Percentiles rank a stretch among this genome's conserved stretches.
Evolutionary conservation across 2,329 filamentous ascomycete genomes (phyloP).

Genomic region (Pestalotiopsis sp.): DNA sequence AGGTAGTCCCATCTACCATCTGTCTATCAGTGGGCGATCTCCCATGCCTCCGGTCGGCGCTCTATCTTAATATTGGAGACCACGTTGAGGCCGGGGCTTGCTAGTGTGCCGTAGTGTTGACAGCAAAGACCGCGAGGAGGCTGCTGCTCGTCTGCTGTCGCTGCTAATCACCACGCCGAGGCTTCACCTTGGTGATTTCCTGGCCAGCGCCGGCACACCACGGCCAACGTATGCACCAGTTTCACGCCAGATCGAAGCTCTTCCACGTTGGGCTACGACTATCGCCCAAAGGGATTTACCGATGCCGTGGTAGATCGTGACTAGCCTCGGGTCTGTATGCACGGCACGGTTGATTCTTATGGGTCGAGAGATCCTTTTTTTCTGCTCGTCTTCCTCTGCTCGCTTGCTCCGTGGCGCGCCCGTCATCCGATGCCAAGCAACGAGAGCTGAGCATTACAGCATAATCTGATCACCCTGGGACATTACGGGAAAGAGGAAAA

Average conservation of each 20-base stretch:
- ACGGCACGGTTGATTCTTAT: not conserved
- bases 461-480: not conserved
- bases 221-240: conserved; percentile 1
- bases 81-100: not conserved
- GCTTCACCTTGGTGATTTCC: no score
- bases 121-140: not conserved
- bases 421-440: not conserved
- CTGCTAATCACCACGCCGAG: no score
- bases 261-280: not conserved
- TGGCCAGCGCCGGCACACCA: not conserved
- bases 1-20: not conserved
- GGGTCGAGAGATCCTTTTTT: not conserved
- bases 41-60: conserved; percentile 1
- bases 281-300: not conserved
- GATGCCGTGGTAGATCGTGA: not conserved
- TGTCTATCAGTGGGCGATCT: not conserved
- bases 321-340: not conserved
- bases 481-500: not conserved
- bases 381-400: not conserved
- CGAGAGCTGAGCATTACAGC: not conserved
- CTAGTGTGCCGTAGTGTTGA: not conserved
- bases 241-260: conserved; percentile 1
- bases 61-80: not conserved
- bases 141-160: no score
- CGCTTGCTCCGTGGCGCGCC: not conserved